Evolutionary conservation across 2,329 filamentous ascomycete genomes (phyloP), one percentile per base, ranked within the genome.

Genomic region (Thermothelomyces thermophilus): DNA sequence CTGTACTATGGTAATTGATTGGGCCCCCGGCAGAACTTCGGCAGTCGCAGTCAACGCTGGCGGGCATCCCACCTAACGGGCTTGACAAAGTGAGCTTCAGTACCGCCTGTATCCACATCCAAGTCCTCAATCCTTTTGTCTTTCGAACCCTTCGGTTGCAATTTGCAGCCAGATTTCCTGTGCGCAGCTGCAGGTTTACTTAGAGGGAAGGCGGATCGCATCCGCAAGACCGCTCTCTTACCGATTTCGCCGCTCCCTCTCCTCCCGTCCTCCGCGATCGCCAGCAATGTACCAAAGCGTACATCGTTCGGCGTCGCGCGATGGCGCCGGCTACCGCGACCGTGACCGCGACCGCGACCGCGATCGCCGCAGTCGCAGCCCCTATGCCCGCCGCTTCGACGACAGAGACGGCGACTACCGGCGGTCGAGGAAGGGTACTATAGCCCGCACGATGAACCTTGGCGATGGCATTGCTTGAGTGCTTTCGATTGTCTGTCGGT

Each of bases 261-360:
- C 20, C 44, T 26, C 14, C 17, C 19, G 20, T 16, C 17, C 22
- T 3, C 39, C 11, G 30, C 30, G n/a, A 41, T 20, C 17, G 5
- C 13, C n/a, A 55, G 62, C 58, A 53, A 76, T 77, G 73, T 67
- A 69, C 62, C 70, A 75, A 60, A 67, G 73, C 47, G 62, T 70
- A 48, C 36, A 48, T 19, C 56, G 58, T 46, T 54, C 62, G 49
- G 61, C 60, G 56, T 63, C 62, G 50, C 60, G 64, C 49, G 54
- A 58, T 42, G 58, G 52, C 36, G 59, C 60, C 49, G 61, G 61
- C 59, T 63, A 64, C 50, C 59, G 63, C 50, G 58, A 61, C 50
- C 63, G 60, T 58, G 62, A 64, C 48, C 58, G 63, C 48, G 56
- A 58, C 47, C 58, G 46, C 58, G 62, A 64, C 48, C 58, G 63